These are phyloP conservation scores for Pichia sp. DNA, from an alignment of 1,139 yeast species.

Conservation along the genomic window DNA sequence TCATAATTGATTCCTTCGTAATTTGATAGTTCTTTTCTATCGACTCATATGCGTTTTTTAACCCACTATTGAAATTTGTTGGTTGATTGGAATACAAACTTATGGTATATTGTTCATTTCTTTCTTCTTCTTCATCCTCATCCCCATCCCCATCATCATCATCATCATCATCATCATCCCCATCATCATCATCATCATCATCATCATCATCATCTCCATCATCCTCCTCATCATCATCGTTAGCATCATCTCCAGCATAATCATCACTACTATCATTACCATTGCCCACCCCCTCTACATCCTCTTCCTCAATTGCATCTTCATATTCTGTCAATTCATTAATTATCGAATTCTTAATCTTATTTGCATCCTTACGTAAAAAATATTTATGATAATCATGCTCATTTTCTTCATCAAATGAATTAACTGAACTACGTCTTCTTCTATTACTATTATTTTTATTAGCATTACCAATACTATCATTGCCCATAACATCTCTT, in stretches of 20 bases:
- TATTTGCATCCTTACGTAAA: neutral
- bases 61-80: conserved; percentile 58
- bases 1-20: conserved; percentile 58
- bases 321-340: conserved; percentile 6
- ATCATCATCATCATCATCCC: neutral
- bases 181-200: neutral
- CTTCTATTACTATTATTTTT: neutral
- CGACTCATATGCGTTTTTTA: conserved; percentile 64
- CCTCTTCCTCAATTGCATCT: neutral
- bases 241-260: no score
- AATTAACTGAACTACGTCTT: conserved; percentile 16
- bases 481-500: neutral
- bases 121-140: conserved; percentile 19
- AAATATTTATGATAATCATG: conserved; percentile 12
- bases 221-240: conserved; percentile 2
- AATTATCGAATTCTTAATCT: neutral
- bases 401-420: conserved; percentile 27
- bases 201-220: conserved; percentile 13
- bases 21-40: conserved; percentile 61
- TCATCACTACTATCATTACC: neutral
- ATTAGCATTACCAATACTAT: neutral
- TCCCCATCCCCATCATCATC: conserved; percentile 11
- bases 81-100: conserved; percentile 90
- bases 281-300: neutral
- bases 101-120: conserved; percentile 40